phyloP scores from a whole-genome alignment of 1,139 yeast species.

The Zygoascus meyerae region DNA sequence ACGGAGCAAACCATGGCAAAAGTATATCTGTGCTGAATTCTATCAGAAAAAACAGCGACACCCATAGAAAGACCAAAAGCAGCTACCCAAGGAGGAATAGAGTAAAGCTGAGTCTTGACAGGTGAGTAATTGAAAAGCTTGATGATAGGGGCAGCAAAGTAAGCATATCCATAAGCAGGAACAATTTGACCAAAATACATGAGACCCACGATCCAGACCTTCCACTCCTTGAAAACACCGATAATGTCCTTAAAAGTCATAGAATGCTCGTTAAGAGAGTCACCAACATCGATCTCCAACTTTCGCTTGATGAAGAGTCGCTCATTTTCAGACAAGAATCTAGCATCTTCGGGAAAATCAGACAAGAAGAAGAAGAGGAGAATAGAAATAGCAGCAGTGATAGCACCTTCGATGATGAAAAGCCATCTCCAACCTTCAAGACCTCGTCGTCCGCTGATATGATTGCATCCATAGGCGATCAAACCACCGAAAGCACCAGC shows the following conservation, averaged over 20 bases:
- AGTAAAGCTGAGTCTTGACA: constrained; percentile 57
- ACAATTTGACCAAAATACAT: constrained; percentile 58
- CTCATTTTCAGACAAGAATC: constrained; percentile 40
- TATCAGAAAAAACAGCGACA: constrained; percentile 42
- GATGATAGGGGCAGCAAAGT: constrained; percentile 62
- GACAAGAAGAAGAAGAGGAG: constrained; percentile 61
- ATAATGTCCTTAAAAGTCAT: constrained; percentile 30
- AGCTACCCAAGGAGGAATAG: constrained; percentile 67
- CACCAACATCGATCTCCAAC: constrained; percentile 41
- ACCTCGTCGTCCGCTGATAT: constrained; percentile 46
- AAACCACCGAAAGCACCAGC: constrained; percentile 84
- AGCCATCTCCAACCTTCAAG: constrained; percentile 66
- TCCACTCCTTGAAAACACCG: constrained; percentile 35
- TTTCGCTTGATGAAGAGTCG: constrained; percentile 38
- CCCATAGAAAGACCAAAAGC: constrained; percentile 54
- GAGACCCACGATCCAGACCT: constrained; percentile 52
- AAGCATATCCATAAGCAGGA: constrained; percentile 68
- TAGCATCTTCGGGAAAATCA: constrained; percentile 68
- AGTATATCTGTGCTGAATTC: constrained; percentile 41
- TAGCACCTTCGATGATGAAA: constrained; percentile 65
- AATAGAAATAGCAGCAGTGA: constrained; percentile 59
- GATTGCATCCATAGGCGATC: constrained; percentile 56
- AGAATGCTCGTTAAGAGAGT: constrained; percentile 35
- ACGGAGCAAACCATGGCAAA: constrained; percentile 42
- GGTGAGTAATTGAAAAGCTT: constrained; percentile 53